These are phyloP conservation scores for Septoria petroselini DNA, from an alignment of 2,329 filamentous ascomycete genomes.

Conservation along the genomic window DNA sequence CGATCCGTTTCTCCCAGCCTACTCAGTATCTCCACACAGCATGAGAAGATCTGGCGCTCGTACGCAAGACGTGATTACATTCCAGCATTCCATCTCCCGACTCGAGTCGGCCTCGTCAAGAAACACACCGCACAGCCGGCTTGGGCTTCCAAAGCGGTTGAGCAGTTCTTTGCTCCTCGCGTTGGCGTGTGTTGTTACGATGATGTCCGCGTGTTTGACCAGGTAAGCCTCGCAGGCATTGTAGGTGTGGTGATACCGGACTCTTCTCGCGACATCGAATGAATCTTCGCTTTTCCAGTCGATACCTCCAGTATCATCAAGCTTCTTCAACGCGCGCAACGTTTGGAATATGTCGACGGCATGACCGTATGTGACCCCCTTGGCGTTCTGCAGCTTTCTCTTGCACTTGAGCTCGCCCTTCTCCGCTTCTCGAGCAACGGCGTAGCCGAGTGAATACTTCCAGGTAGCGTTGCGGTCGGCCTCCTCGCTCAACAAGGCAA, in stretches of 20 bases:
- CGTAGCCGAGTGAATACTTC: not conserved
- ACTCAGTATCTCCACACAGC: slow-evolving; percentile 26
- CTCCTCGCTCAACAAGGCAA: not conserved
- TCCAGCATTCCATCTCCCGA: slow-evolving; percentile 23
- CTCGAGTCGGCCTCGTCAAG: slow-evolving; percentile 24
- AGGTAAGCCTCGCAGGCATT: not conserved
- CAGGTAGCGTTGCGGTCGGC: not conserved
- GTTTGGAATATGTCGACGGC: not conserved
- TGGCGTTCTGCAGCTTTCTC: not conserved
- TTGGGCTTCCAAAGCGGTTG: too few relatives aligned
- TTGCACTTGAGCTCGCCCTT: not conserved
- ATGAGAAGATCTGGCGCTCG: slow-evolving; percentile 15
- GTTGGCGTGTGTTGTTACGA: not conserved
- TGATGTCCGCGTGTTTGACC: not conserved
- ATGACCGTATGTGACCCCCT: not conserved
- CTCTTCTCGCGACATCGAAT: not conserved
- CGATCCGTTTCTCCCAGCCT: not conserved
- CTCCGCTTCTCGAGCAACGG: not conserved
- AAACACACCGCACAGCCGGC: too few relatives aligned
- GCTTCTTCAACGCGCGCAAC: not conserved
- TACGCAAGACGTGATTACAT: slow-evolving; percentile 16
- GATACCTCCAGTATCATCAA: not conserved
- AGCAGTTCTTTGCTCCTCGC: not conserved
- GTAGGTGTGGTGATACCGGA: too few relatives aligned
- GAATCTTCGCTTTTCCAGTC: not conserved